Evolutionary conservation across 2,329 filamentous ascomycete species (phyloP).

Genomic region (Fusarium incarnatum): DNA sequence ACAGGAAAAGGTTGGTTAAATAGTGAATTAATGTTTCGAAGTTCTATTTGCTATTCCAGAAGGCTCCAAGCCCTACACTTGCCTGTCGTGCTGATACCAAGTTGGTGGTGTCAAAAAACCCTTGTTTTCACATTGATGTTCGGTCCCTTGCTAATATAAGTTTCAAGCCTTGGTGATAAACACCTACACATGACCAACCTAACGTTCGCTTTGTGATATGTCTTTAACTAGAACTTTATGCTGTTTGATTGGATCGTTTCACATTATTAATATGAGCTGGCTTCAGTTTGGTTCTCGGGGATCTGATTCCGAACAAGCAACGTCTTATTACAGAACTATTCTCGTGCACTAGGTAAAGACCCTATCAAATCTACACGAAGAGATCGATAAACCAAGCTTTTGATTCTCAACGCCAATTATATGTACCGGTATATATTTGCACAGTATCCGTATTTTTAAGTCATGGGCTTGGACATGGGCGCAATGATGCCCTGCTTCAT

Average conservation of each 20-base stretch:
- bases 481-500: constrained; percentile 91
- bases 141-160: not conserved
- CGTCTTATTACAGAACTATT: not conserved
- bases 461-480: constrained; percentile 82
- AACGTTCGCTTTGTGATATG: not conserved
- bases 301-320: not conserved
- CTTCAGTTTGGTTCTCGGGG: not conserved
- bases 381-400: constrained; percentile 14
- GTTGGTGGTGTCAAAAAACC: not conserved
- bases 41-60: not conserved
- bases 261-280: not conserved
- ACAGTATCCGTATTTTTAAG: constrained; percentile 41
- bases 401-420: constrained; percentile 30
- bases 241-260: not conserved
- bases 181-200: not conserved
- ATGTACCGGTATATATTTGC: constrained; percentile 6
- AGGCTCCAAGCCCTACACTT: not conserved
- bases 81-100: not conserved
- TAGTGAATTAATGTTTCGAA: constrained; percentile 14
- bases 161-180: not conserved
- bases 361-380: not conserved
- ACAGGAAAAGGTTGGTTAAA: constrained; percentile 10
- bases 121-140: not conserved
- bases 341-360: not conserved
- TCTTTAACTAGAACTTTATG: not conserved